Evolutionary conservation across 2,329 filamentous ascomycete species (phyloP).

Genomic region (Fusarium temperatum): DNA sequence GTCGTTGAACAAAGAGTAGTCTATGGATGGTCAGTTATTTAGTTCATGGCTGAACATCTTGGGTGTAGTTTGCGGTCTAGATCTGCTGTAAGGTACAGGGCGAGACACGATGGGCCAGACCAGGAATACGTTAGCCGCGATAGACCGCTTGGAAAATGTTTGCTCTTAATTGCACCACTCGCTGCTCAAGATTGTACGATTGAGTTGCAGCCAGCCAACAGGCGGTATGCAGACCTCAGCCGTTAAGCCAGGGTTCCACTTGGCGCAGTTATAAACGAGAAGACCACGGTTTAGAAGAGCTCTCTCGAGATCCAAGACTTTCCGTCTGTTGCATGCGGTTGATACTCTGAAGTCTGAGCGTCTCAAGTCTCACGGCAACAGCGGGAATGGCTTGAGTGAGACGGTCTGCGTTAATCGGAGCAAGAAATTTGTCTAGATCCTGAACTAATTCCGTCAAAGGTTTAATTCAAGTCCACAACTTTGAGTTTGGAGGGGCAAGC

Average conservation of each 20-base stretch:
- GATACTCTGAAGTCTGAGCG: not conserved
- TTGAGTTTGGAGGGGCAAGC: constrained; percentile 1
- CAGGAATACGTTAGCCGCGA: not conserved
- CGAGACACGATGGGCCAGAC: not conserved
- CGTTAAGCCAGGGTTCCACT: constrained; percentile 22
- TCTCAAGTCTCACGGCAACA: constrained; percentile 3
- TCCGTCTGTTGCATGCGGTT: constrained; percentile 1
- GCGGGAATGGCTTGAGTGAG: constrained; percentile 34
- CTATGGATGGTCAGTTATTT: not conserved
- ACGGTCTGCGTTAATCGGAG: not conserved
- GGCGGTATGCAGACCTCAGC: constrained; percentile 35
- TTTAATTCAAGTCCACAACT: not conserved
- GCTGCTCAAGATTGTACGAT: constrained; percentile 15
- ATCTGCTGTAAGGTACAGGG: constrained; percentile 11
- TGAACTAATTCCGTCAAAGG: constrained; percentile 30
- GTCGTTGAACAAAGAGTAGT: constrained; percentile 4
- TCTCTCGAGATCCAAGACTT: not conserved
- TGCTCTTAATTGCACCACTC: not conserved
- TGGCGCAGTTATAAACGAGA: constrained; percentile 6
- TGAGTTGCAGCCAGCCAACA: constrained; percentile 17
- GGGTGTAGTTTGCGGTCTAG: not conserved
- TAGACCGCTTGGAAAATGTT: constrained; percentile 20
- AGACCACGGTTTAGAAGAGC: not conserved
- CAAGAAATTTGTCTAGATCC: not conserved
- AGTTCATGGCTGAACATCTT: not conserved